Evolutionary conservation across 345 rosid genomes (phyloP), one percentile per base, ranked within the genome.

Genomic region (Hibiscus mutabilis): DNA sequence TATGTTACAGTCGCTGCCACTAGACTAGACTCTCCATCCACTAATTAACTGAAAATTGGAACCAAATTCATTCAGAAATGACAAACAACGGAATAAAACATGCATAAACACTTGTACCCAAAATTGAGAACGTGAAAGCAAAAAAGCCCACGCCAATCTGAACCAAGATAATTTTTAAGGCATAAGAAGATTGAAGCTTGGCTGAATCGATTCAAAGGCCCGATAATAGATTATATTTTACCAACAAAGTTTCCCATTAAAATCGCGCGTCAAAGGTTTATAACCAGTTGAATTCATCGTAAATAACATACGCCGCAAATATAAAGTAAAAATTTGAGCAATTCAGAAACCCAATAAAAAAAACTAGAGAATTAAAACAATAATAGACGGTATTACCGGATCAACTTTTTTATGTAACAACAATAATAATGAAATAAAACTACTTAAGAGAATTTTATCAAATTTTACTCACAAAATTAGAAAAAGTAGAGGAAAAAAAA

Each of bases 321-420:
- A 47, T 14, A 76, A 78, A 37, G 78, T 73, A 77, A 78, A 62
- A 74, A 61, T 56, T 47, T 1, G 62, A 53, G 75, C 15, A 70
- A 60, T 64, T 19, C 68, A 66, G 77, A 78, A 69, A 76, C 74
- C 70, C 82, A 47, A 82, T 80, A 10, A 75, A 75, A 25, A 66
- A 66, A 68, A 52, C 70, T 44, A 72, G 44, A 69, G 59, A 29
- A 47, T 47, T 79, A 73, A 67, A 75, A 60, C 60, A n/a, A 49
- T 42, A 56, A 46, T 6, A 27, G 52, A 67, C 67, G 33, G 66
- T 77, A 65, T 64, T 72, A 81, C 77, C 75, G 18, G 49, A 68
- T 74, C 81, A 52, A 69, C 71, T 27, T 10, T 60, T 27, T 21
- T 33, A 33, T 18, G 58, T 33, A 42, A 10, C 55, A 58, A 35